Evolutionary conservation across 805 yeast genomes (phyloP), one percentile per base, ranked within the genome.

Genomic region (Nematodospora valgi): DNA sequence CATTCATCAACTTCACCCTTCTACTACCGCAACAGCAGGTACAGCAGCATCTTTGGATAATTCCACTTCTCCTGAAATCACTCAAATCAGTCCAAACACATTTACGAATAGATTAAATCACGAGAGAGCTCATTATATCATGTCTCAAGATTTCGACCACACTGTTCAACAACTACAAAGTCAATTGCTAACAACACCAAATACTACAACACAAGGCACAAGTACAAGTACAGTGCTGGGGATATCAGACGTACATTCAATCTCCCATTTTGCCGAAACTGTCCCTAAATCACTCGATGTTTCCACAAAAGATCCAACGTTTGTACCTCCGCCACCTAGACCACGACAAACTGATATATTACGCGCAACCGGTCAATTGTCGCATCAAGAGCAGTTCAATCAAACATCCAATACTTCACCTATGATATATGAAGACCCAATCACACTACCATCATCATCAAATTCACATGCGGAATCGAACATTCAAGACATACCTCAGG

Each of bases 111-210:
- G 25, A 22, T 32, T 25, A n/a, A 27, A 25, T 15, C 35, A 17
- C 6, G 35, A 32, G 13, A 11, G 25, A n/a, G 20, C 36, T 17
- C 18, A 13, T 6, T 32, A 32, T 32, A 21, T 26, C 6, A 12
- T 15, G 3, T 21, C 19, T n/a, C 16, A 27, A n/a, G 36, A 32
- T 3, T 32, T 32, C 17, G 36, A 32, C n/a, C 36, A 19, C 15
- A 20, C 25, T 8, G 25, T 32, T 4, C 36, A 32, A 16, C 36
- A 32, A 12, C 10, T 32, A 5, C 41, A 34, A 21, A 34, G 20
- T n/a, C 41, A 28, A 17, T 30, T 12, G 7, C 42, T 22, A 32
- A 21, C 26, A n/a, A n/a, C n/a, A n/a, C n/a, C n/a, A n/a, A n/a
- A n/a, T n/a, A n/a, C n/a, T n/a, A n/a, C n/a, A n/a, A n/a, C n/a